Evolutionary conservation across 306 rosid genomes (phyloP).

Genomic region (Prunus mira): DNA sequence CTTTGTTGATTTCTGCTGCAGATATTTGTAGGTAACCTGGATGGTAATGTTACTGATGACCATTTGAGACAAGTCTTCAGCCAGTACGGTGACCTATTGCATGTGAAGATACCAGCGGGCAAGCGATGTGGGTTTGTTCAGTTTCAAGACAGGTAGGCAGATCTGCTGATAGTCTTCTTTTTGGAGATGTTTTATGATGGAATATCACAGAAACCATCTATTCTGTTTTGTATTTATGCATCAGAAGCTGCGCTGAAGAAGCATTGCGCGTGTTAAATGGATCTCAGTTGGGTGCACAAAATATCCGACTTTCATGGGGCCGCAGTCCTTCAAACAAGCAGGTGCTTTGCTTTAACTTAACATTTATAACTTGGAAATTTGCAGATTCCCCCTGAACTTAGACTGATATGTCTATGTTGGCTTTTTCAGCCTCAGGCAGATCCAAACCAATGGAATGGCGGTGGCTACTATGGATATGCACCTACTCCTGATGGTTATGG

Average conservation of each 20-base stretch:
- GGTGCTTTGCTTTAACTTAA: slow-evolving; percentile 31
- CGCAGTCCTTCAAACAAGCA: slow-evolving; percentile 96
- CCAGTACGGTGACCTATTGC: slow-evolving; percentile 79
- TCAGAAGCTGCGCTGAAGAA: slow-evolving; percentile 89
- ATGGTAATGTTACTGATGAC: slow-evolving; percentile 78
- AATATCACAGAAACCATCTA: background rate
- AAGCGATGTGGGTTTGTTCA: slow-evolving; percentile 98
- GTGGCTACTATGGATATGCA: slow-evolving; percentile 81
- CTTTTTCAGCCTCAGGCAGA: slow-evolving; percentile 59
- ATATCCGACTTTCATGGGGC: slow-evolving; percentile 94
- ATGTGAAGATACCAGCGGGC: slow-evolving; percentile 94
- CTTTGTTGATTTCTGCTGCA: slow-evolving; percentile 29
- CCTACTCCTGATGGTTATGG: slow-evolving; percentile 82
- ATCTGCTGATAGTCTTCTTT: background rate
- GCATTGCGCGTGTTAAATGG: slow-evolving; percentile 68
- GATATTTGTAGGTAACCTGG: slow-evolving; percentile 98
- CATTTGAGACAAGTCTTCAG: slow-evolving; percentile 85
- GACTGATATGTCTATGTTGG: background rate
- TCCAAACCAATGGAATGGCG: slow-evolving; percentile 64
- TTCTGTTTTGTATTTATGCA: slow-evolving; percentile 8
- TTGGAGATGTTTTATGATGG: background rate
- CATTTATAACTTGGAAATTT: background rate
- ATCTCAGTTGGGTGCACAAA: slow-evolving; percentile 75
- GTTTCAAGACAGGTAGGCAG: slow-evolving; percentile 68
- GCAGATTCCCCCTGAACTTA: background rate